Evolutionary conservation across 1,284 basidiomycete genomes (phyloP), one percentile per base, ranked within the genome.

Genomic region (Laetiporus sulphureus): DNA sequence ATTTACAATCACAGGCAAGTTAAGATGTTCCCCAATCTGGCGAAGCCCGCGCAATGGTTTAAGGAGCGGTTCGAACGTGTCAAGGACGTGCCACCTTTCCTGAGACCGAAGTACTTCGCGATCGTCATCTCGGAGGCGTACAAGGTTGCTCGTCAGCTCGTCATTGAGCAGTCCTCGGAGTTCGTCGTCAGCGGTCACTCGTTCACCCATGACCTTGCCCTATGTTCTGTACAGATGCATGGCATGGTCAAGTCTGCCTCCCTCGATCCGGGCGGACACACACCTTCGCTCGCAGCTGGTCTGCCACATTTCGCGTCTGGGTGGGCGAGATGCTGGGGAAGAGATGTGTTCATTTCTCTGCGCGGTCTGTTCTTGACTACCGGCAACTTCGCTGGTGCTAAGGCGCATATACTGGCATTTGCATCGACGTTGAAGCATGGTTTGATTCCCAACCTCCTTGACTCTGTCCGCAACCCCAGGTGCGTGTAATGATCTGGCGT

Each of bases 261-360:
- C 19, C 72, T 97, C 38, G 79, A 86, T 55, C 84, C 86, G 3
- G 65, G 59, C 2, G 75, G 75, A 53, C 63, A 73, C 2, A 84
- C 82, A 0, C 81, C 94, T 2, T 91, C 84, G 8, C 71, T 97
- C 21, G 92, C 94, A 2, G 93, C 93, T n/a, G 94, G 94, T 16
- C 66, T 97, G 21, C 92, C 94, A 10, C 93, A 97, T 66, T 97
- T 97, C 56, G 71, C 89, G 2, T 68, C 85, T 6, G 83, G 83
- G 5, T 97, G 94, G 93, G 91, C 91, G 12, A 75, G 93, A 36
- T 92, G 89, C 58, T 97, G 94, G 94, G 93, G 94, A n/a, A 78
- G 93, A 29, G 93, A 97, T 61, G 90, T 95, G 1, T 94, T 94
- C 66, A 95, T 96, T 61, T 94, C 91, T 1, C 67, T 95, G 11